Conservation (phyloP, 257 asterid species). For the Solanum chiquidenum region DNA sequence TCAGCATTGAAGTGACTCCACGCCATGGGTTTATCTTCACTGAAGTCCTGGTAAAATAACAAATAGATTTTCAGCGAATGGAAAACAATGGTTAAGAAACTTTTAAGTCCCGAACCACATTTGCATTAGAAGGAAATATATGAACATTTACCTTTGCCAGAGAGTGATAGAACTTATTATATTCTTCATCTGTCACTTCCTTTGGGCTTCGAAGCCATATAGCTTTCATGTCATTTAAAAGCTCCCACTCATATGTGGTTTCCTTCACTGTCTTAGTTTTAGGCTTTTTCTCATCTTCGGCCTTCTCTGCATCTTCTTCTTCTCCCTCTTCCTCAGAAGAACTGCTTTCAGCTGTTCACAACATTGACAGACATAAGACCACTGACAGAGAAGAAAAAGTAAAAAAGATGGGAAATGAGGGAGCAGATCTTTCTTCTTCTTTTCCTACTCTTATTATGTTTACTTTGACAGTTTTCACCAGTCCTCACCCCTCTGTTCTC, state of each 20-base stretch:
- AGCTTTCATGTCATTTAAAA: conserved; percentile 83
- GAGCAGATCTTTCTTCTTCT: not conserved
- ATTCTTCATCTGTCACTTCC: conserved; percentile 91
- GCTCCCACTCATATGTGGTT: conserved; percentile 84
- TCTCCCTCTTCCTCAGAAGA: conserved; percentile 56
- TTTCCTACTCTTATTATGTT: not conserved
- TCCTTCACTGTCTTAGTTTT: conserved; percentile 69
- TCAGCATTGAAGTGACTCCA: conserved; percentile 94
- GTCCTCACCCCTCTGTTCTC: not conserved
- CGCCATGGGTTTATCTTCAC: conserved; percentile 74
- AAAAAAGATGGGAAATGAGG: not conserved
- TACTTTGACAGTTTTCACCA: not conserved
- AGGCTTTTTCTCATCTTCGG: conserved; percentile 65
- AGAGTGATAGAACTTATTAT: conserved; percentile 70
- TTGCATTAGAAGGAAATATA: not conserved
- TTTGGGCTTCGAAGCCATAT: conserved; percentile 84
- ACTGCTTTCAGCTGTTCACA: conserved; percentile 57
- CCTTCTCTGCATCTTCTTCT: conserved; percentile 66
- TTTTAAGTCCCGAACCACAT: not conserved
- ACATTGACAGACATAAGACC: not conserved
- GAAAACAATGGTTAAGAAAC: not conserved
- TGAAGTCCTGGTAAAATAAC: conserved; percentile 47
- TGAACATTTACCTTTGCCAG: conserved; percentile 55
- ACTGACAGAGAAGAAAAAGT: not conserved
- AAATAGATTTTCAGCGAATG: not conserved